Evolutionary conservation across 2,329 filamentous ascomycete genomes (phyloP).

Genomic region (Tolypocladium pustulatum): DNA sequence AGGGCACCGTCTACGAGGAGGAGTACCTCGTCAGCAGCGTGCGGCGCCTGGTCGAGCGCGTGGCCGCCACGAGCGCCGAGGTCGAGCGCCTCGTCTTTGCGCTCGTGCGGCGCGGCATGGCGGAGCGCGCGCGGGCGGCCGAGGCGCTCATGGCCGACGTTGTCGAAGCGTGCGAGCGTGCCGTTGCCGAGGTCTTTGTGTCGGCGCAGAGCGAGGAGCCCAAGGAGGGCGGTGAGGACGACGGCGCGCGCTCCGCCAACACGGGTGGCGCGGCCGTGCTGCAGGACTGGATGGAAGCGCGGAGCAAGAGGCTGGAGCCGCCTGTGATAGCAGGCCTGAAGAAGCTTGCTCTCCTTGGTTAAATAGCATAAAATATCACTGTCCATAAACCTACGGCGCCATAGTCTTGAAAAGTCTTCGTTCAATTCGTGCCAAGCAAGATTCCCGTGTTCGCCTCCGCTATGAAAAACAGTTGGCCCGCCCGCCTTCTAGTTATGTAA

Average conservation of each 20-base stretch:
- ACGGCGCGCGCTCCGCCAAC: slow-evolving; percentile 22
- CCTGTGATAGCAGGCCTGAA: slow-evolving; percentile 38
- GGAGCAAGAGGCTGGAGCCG: slow-evolving; percentile 32
- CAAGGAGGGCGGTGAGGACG: slow-evolving; percentile 10
- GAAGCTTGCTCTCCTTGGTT: slow-evolving; percentile 41
- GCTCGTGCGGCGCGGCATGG: slow-evolving; percentile 71
- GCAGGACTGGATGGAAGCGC: slow-evolving; percentile 36
- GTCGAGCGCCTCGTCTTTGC: slow-evolving; percentile 65
- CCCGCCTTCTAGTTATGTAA: neutral
- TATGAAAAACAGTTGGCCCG: slow-evolving; percentile 13
- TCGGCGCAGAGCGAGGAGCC: slow-evolving; percentile 7
- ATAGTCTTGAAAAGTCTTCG: neutral
- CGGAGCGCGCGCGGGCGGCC: slow-evolving; percentile 72
- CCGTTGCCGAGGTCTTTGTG: slow-evolving; percentile 61
- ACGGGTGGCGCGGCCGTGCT: slow-evolving; percentile 43
- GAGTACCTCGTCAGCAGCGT: slow-evolving; percentile 92
- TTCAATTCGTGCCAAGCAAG: slow-evolving; percentile 6
- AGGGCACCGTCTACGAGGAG: slow-evolving; percentile 95
- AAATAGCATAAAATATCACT: too few species aligned
- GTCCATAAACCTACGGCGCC: neutral
- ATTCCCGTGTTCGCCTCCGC: slow-evolving; percentile 21
- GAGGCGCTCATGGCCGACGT: slow-evolving; percentile 67
- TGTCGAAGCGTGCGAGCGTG: slow-evolving; percentile 54
- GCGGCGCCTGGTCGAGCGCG: slow-evolving; percentile 68
- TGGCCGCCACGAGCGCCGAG: slow-evolving; percentile 64